Conservation (phyloP, 1,284 basidiomycete genomes). For the Anthracocystis panici-leucophaei region DNA sequence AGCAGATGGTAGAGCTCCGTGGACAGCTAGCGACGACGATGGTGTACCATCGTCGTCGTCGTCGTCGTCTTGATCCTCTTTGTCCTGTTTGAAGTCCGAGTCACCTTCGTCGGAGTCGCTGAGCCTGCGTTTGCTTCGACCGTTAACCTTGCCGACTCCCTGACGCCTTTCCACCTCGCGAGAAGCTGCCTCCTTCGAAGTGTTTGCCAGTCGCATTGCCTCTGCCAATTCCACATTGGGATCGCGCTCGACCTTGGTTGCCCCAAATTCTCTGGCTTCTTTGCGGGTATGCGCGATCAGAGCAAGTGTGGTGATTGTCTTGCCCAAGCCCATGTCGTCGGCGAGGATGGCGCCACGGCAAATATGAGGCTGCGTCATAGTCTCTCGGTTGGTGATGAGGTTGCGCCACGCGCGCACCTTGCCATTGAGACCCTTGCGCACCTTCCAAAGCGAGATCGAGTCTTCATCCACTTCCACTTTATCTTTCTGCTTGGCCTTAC, state of each 20-base stretch:
- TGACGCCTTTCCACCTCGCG: constrained; percentile 10
- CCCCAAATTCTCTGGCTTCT: constrained; percentile 79
- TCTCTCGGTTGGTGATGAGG: constrained; percentile 84
- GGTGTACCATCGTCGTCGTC: constrained; percentile 29
- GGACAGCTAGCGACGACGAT: constrained; percentile 25
- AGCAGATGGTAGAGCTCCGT: constrained; percentile 36
- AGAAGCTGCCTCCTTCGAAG: constrained; percentile 1
- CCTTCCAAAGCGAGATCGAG: constrained; percentile 84
- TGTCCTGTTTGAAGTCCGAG: neutral
- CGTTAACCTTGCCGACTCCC: constrained; percentile 11
- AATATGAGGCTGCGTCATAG: constrained; percentile 75
- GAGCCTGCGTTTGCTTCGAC: constrained; percentile 12
- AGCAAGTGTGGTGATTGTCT: constrained; percentile 92
- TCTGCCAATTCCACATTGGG: constrained; percentile 7
- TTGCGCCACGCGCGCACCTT: constrained; percentile 76
- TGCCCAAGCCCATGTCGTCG: constrained; percentile 88
- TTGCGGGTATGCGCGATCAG: constrained; percentile 86
- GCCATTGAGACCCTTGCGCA: constrained; percentile 73
- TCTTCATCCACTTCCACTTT: constrained; percentile 30
- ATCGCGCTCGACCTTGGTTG: constrained; percentile 19
- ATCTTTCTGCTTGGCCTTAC: constrained; percentile 1
- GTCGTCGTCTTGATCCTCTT: constrained; percentile 17
- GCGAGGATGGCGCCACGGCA: constrained; percentile 87
- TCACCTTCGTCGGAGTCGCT: constrained; percentile 23
- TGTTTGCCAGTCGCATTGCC: constrained; percentile 14